Conservation (phyloP, 2,329 filamentous ascomycete genomes). For the Chaetoscypha palmicola region DNA sequence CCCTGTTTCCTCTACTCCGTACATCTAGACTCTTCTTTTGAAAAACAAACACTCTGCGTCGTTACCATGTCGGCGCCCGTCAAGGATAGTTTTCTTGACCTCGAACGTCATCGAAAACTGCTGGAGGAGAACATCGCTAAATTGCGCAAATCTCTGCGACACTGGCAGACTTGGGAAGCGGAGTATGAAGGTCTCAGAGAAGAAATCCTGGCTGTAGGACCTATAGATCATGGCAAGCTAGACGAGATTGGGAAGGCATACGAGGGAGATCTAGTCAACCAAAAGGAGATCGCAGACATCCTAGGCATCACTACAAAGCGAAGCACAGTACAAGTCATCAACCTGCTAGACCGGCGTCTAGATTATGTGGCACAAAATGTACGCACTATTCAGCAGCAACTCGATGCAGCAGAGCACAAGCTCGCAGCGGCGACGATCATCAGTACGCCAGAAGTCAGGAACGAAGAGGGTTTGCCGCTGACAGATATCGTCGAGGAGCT, state of each 20-base stretch:
- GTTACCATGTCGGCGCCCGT: slow-evolving; percentile 23
- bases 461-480: slow-evolving; percentile 67
- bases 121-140: slow-evolving; percentile 71
- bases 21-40: too few species aligned
- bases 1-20: too few species aligned
- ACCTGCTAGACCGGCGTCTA: slow-evolving; percentile 65
- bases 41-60: not conserved
- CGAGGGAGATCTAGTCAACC: slow-evolving; percentile 56
- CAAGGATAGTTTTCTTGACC: slow-evolving; percentile 46
- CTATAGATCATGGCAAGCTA: slow-evolving; percentile 38
- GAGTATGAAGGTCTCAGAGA: slow-evolving; percentile 89
- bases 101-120: slow-evolving; percentile 67
- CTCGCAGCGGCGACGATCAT: slow-evolving; percentile 56
- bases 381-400: slow-evolving; percentile 61
- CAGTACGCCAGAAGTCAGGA: slow-evolving; percentile 52
- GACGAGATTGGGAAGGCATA: slow-evolving; percentile 45
- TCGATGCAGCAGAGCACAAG: slow-evolving; percentile 60
- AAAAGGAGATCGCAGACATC: slow-evolving; percentile 48
- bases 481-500: slow-evolving; percentile 90
- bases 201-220: slow-evolving; percentile 51
- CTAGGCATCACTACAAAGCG: slow-evolving; percentile 38
- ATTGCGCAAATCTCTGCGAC: slow-evolving; percentile 67
- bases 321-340: slow-evolving; percentile 55
- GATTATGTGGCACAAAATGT: slow-evolving; percentile 88
- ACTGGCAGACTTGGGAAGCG: slow-evolving; percentile 87